Base-by-base conservation (phyloP, 2,329 filamentous ascomycete genomes). In the Calonectria hongkongensis region DNA sequence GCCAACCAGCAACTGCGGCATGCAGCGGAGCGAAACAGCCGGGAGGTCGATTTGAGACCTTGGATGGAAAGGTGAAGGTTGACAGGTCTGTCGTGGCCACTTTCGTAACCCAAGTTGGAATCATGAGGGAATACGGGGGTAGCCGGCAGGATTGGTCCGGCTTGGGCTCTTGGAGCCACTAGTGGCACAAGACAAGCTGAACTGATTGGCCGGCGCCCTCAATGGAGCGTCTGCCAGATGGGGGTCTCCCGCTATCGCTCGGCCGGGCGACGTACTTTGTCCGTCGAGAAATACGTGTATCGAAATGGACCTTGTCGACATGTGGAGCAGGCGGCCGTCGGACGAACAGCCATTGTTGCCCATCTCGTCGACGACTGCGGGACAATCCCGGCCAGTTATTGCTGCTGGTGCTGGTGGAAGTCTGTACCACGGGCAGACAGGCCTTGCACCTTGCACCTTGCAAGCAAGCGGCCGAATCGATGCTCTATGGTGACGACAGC, bases 91-190 rank as follows among this genome's bases (percentile, higher is more conserved):
- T 56, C 56, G 62, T 71, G 36, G 45, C 43, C 43, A n/a, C 45
- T 63, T 39, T 27, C 43, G 33, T 68, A 48, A n/a, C 39, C 30
- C 41, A 45, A 33, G 25, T 54, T 64, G 33, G 39, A 51, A 66
- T 66, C 72, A 65, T 69, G 64, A 73, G 56, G 70, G 47, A 72
- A 76, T 76, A 73, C 73, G 43, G 70, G 48, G 54, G 36, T 25
- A 58, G 50, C 65, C 54, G 54, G 66, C 65, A 56, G 66, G 75
- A 74, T 71, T 74, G 75, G 73, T 65, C 77, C 68, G 73, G 76
- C 77, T 71, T 72, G 47, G 63, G 69, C 68, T 73, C 9, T 74
- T 43, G 75, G 70, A 78, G 74, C 71, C 70, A 78, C 67, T 75
- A 71, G 70, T 79, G 77, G 74, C 70, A 74, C 75, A 69, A 72